Percentiles rank a stretch among this genome's conserved stretches.
Conservation (phyloP, 257 asterid species). For the Solanum ossicruentum region DNA sequence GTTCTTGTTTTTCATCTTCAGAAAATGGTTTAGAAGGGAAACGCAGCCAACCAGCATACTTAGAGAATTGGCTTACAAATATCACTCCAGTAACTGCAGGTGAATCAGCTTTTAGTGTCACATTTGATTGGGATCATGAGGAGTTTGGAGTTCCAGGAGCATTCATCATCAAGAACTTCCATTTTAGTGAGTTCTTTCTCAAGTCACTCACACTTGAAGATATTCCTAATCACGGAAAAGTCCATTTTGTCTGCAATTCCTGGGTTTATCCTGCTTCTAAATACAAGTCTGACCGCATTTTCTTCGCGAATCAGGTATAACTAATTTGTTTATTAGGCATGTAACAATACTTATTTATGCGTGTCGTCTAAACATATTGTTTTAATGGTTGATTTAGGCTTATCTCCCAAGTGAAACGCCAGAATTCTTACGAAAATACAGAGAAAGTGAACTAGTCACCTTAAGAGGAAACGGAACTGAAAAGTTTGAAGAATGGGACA, state of each 20-base stretch:
- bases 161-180: conserved; percentile 10
- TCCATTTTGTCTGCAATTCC: conserved; percentile 22
- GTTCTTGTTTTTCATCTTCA: not conserved
- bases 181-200: conserved; percentile 23
- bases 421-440: conserved; percentile 2
- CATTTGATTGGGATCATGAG: conserved; percentile 14
- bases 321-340: not conserved
- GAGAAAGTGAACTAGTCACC: conserved; percentile 16
- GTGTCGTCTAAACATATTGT: not conserved
- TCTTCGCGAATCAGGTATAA: conserved; percentile 25
- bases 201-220: conserved; percentile 23
- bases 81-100: not conserved
- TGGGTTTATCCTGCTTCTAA: conserved; percentile 22
- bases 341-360: not conserved
- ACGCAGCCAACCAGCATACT: conserved; percentile 5
- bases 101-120: conserved; percentile 7
- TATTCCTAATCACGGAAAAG: conserved; percentile 3
- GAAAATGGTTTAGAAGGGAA: conserved; percentile 20
- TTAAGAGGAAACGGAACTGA: conserved; percentile 28
- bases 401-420: conserved; percentile 33
- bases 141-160: conserved; percentile 25
- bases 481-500: conserved; percentile 28
- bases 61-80: conserved; percentile 11
- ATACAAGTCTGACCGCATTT: conserved; percentile 16
- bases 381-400: not conserved